Base-by-base conservation (phyloP, 106 monocot genomes). In the Vanilla planifolia region DNA sequence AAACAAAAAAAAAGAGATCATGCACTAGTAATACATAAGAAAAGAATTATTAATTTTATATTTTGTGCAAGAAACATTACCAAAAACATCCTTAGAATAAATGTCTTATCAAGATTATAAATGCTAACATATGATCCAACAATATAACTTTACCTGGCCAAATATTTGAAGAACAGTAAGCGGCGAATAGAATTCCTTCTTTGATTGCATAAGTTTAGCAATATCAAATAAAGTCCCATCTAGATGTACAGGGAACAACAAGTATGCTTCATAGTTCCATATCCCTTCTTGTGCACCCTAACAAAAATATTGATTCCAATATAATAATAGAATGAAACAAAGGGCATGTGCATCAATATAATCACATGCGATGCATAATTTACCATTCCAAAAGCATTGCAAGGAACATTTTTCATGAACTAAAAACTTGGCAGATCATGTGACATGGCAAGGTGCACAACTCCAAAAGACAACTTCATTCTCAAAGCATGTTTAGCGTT, bases 211-310 rank as follows among this genome's bases (percentile, higher is more conserved):
- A 50, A 33, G 37, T 43, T 71, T 73, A 30, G 66, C 57, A 73
- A 70, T 74, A 51, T 88, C 88, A 22, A 82, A 67, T 64, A 83
- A 64, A 34, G 83, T 88, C 41, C 88, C 88, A 71, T 82, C 83
- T 63, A 88, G 48, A 68, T 83, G 71, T 51, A 88, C 72, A 13
- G 88, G 88, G 32, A 88, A 88, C 46, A 88, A 58, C 35, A 88
- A 68, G 61, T 88, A 88, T 7, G 88, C 88, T 79, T 88, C 88
- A 68, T 83, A 73, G 61, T 83, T 66, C 72, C 70, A 53, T 39
- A 61, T 55, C 37, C 63, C 75, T 46, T 73, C 76, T 70, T 77
- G 69, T 67, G 67, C 50, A 56, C 53, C 53, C 53, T 53, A 30
- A 53, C 30, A 53, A n/a, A 30, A 50, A 53, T 30, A 3, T 30